Base-by-base conservation (phyloP, 208 protist species). In the Acanthamoeba triangularis region DNA sequence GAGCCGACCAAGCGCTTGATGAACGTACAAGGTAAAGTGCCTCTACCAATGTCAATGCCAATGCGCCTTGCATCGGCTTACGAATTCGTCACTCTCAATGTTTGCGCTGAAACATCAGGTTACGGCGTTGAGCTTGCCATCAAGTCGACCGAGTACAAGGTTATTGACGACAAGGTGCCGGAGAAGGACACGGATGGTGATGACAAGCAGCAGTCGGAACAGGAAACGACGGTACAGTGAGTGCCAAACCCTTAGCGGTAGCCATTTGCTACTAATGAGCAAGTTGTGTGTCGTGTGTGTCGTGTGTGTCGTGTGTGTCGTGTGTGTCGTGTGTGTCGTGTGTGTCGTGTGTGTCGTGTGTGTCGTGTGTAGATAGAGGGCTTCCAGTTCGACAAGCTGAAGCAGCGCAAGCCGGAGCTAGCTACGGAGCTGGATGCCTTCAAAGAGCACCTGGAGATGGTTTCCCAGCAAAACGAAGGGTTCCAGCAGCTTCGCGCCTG, bases 131-230 rank as follows among this genome's bases (percentile, higher is more conserved):
- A 99, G 69, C 97, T 99, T 18, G 98, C 99, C 35, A 97, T 99
- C 63, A 99, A 99, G 90, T 99, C 98, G 95, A 98, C 98, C 94
- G 99, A 99, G 97, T 99, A 99, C 97, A 99, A 99, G 91, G 98
- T 98, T 41, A 95, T 99, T 18, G 98, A 99, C 96, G 98, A 99
- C 91, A 97, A 33, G 25, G 92, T 78, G 23, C 59, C 54, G 3
- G 67, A 67, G 25, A 23, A 82, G 28, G 82, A 69, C 8, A 78
- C 96, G 28, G 93, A 94, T 3, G 67, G 13, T 10, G 37, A 96
- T 30, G 78, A 96, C 23, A 3, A 59, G 18, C 28, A 96, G 52
- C 37, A 59, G 18, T 1, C 59, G 0, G 87, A 63, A 47, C 28
- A 96, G 47, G 91, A 90, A 0, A 78, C 65, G 10, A 6, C 82